A percentile compares a stretch with the other conserved stretches of the same genome.
Conservation (phyloP, 768 basidiomycete genomes). For the Kwoniella heveanensis region DNA sequence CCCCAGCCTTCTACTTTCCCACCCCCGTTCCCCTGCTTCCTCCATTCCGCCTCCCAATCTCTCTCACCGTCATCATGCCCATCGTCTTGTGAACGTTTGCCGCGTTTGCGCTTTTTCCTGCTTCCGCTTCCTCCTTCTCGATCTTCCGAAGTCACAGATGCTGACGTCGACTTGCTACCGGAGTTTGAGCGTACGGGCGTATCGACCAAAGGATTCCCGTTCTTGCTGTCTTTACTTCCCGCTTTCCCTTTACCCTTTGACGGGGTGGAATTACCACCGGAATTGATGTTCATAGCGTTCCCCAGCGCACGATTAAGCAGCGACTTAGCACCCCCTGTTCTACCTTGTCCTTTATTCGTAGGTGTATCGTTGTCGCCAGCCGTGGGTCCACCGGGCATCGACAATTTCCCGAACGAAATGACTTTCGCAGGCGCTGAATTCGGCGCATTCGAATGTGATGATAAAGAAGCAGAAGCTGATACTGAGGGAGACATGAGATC, state of each 20-base stretch:
- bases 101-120: conserved; percentile 6
- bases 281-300: neutral
- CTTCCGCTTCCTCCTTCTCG: neutral
- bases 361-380: conserved; percentile 5
- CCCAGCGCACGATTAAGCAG: conserved; percentile 15
- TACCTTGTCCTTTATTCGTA: conserved; percentile 7
- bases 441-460: conserved; percentile 1
- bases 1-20: conserved; percentile 44
- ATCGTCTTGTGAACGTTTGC: neutral
- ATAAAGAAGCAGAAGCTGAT: neutral
- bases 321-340: conserved; percentile 4
- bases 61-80: conserved; percentile 20
- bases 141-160: neutral
- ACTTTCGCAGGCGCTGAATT: conserved; percentile 30
- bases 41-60: conserved; percentile 45
- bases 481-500: conserved; percentile 28
- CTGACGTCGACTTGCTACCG: neutral
- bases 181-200: neutral
- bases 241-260: conserved; percentile 2
- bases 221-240: neutral
- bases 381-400: conserved; percentile 9
- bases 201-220: conserved; percentile 1
- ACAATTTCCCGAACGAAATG: conserved; percentile 34
- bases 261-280: neutral
- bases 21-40: conserved; percentile 39